These are phyloP conservation scores for Rhodotorula paludigena DNA, from an alignment of 768 basidiomycete species.

Conservation along the genomic window DNA sequence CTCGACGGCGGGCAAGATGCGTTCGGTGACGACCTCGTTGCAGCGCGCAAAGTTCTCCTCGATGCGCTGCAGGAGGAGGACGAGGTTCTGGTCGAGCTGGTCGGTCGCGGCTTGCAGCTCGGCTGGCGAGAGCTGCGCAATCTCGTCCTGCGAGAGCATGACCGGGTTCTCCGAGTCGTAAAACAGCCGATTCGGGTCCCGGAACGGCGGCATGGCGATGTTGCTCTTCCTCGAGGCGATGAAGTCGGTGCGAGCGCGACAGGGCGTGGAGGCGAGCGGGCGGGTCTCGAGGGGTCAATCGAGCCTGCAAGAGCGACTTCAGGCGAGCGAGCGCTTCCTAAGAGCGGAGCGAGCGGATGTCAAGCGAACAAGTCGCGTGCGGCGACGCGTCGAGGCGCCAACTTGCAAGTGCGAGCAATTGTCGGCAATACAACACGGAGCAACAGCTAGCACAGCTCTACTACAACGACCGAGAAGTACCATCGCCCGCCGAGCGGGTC, in stretches of 20 bases:
- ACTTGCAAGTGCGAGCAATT: not conserved
- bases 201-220: slow-evolving; percentile 15
- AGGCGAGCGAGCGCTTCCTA: too few relatives aligned
- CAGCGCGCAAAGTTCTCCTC: slow-evolving; percentile 90
- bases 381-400: not conserved
- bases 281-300: too few relatives aligned
- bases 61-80: slow-evolving; percentile 85
- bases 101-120: slow-evolving; percentile 55
- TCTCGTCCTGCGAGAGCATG: slow-evolving; percentile 29
- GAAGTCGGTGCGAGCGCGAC: not conserved
- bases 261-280: not conserved
- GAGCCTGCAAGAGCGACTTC: too few relatives aligned
- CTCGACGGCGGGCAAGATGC: slow-evolving; percentile 81
- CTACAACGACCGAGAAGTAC: not conserved
- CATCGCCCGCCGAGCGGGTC: not conserved
- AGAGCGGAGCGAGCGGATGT: too few relatives aligned
- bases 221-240: not conserved
- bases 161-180: slow-evolving; percentile 28
- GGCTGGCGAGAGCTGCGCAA: slow-evolving; percentile 17
- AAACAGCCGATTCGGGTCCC: slow-evolving; percentile 26
- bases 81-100: slow-evolving; percentile 92
- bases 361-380: not conserved
- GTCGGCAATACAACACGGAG: not conserved
- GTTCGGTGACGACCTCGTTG: slow-evolving; percentile 73
- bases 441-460: too few relatives aligned